phyloP scores from a whole-genome alignment of 805 yeast species.

The Saccharomycopsis schoenii region DNA sequence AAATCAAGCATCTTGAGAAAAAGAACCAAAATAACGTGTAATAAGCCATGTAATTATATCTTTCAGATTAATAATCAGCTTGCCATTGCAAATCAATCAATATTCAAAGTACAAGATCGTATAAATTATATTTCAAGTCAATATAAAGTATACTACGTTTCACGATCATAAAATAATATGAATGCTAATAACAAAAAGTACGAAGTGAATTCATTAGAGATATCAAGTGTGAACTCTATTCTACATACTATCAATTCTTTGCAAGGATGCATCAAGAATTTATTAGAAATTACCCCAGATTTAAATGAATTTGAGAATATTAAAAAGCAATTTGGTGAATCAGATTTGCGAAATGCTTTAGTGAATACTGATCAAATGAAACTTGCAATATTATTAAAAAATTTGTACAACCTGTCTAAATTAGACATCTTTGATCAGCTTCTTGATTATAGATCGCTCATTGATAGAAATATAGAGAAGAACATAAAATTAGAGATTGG shows the following conservation, averaged over 20 bases:
- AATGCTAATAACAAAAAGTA: background rate
- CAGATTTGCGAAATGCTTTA: background rate
- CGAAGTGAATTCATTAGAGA: background rate
- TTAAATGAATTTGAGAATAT: background rate
- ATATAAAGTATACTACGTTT: background rate
- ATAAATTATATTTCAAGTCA: too few relatives aligned
- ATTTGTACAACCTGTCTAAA: background rate
- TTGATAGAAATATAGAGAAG: background rate
- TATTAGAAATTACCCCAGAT: slow-evolving; percentile 3
- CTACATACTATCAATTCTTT: background rate
- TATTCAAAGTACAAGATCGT: too few relatives aligned
- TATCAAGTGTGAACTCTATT: background rate
- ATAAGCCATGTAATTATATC: too few relatives aligned
- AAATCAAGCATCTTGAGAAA: too few relatives aligned
- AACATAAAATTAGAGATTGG: background rate
- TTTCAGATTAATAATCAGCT: too few relatives aligned
- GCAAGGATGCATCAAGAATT: background rate
- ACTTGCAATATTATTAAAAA: slow-evolving; percentile 1
- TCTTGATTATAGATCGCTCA: background rate
- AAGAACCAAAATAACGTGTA: too few relatives aligned
- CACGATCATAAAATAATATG: background rate
- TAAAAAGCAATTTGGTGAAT: background rate
- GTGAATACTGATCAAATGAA: slow-evolving; percentile 1
- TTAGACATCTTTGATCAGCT: slow-evolving; percentile 4
- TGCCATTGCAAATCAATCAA: too few relatives aligned